Evolutionary conservation across 2,329 filamentous ascomycete species (phyloP).

Genomic region (Aspergillus sp.): DNA sequence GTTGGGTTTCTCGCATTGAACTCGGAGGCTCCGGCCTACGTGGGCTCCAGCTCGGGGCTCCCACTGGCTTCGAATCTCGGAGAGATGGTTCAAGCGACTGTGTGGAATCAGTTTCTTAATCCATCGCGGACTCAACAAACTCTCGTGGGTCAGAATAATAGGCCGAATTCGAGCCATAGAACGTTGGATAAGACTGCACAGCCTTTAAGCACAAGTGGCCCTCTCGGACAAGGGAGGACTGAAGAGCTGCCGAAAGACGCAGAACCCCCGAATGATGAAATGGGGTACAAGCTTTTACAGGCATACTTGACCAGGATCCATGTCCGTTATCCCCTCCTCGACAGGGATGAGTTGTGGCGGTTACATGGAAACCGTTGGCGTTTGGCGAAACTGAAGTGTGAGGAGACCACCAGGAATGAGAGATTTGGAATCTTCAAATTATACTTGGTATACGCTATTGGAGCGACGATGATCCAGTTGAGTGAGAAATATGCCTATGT

Average conservation of each 20-base stretch:
- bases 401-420: constrained; percentile 27
- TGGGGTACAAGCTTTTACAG: constrained; percentile 39
- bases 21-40: constrained; percentile 43
- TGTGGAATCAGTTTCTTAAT: constrained; percentile 47
- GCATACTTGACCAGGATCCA: constrained; percentile 44
- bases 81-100: constrained; percentile 49
- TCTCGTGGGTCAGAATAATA: constrained; percentile 10
- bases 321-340: constrained; percentile 45
- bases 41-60: constrained; percentile 45
- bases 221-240: constrained; percentile 26
- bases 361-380: constrained; percentile 38
- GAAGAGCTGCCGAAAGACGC: constrained; percentile 39
- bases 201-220: constrained; percentile 8
- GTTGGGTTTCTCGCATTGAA: constrained; percentile 46
- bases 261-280: constrained; percentile 43
- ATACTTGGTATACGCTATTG: constrained; percentile 49
- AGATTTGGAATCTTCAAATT: constrained; percentile 47
- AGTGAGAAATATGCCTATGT: constrained; percentile 42
- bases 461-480: constrained; percentile 43
- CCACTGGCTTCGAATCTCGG: constrained; percentile 45
- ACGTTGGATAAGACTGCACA: constrained; percentile 10
- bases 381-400: constrained; percentile 29
- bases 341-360: constrained; percentile 40
- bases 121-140: constrained; percentile 15
- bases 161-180: constrained; percentile 4